Base-by-base conservation (phyloP, 2,329 filamentous ascomycete species). In the Xylariaceae sp. region DNA sequence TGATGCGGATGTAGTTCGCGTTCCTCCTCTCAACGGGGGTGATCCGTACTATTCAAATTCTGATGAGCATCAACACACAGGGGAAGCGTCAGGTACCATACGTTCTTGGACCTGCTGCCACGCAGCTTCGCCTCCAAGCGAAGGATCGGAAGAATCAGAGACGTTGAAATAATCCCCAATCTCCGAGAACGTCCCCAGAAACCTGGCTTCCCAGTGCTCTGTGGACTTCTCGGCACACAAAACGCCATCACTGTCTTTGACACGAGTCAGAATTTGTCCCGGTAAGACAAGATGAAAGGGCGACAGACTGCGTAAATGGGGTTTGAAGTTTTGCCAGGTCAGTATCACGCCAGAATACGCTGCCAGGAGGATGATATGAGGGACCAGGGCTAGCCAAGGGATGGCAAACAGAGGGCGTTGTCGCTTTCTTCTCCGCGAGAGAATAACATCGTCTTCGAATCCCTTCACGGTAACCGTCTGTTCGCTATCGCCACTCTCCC, bases 161-260 rank as follows among this genome's bases (percentile, higher is more conserved):
- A 45, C 42, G 9, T 45, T 45, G 42, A 45, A 45, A 26, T 45
- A 45, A 32, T 45, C 42, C 2, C 42, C 42, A 18, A 45, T 45
- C 15, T 34, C 42, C n/a, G 42, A 45, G 16, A 45, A 45, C 4
- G 42, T 45, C 22, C 42, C 42, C 10, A 32, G 42, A 19, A 45
- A 45, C 9, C 42, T 32, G 5, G 42, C 26, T 19, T 45, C 42
- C 42, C 42, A 45, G 42, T 45, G 42, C n/a, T 45, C 26, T 10
- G 26, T 32, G 12, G 29, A n/a, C 9, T 8, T 15, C n/a, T 32
- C 42, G 6, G 26, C 3, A 5, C 3, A 13, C 30, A 22, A 19
- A 6, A 15, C 26, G 9, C 9, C 18, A 19, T 34, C 3, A 22
- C 7, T 12, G 10, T n/a, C 42, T 45, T 43, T n/a, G 29, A 30